Conservation (phyloP, 2,329 filamentous ascomycete genomes). For the Penicillium sp. region DNA sequence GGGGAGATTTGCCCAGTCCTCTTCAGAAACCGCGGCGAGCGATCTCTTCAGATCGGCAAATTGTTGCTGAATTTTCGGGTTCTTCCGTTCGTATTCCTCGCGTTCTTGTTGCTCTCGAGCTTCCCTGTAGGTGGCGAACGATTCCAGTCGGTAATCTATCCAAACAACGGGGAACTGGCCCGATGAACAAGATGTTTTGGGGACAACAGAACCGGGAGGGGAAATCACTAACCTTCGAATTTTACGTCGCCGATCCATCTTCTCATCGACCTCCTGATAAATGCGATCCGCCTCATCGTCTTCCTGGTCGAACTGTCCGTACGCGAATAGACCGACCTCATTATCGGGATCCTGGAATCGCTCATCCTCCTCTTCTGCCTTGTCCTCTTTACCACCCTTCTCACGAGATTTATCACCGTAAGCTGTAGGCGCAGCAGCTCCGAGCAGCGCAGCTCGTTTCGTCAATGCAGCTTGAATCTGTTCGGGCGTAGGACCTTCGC, state of each 20-base stretch:
- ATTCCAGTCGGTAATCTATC: conserved; percentile 76
- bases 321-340: conserved; percentile 92
- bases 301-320: conserved; percentile 93
- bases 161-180: conserved; percentile 60
- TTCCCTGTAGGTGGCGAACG: conserved; percentile 73
- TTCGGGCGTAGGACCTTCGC: conserved; percentile 94
- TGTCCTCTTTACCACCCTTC: conserved; percentile 62
- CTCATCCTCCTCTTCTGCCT: conserved; percentile 74
- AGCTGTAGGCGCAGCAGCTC: conserved; percentile 69
- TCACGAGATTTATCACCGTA: conserved; percentile 71
- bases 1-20: conserved; percentile 94
- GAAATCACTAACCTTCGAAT: conserved; percentile 74
- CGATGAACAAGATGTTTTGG: conserved; percentile 67
- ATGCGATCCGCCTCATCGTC: conserved; percentile 97
- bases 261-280: conserved; percentile 93
- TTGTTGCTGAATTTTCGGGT: conserved; percentile 97
- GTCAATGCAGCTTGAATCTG: conserved; percentile 98
- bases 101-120: conserved; percentile 86
- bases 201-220: conserved; percentile 22
- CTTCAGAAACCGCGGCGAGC: conserved; percentile 83
- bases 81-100: conserved; percentile 95
- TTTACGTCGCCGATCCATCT: conserved; percentile 89
- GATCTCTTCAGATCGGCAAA: conserved; percentile 95
- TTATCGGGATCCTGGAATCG: conserved; percentile 96
- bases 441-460: conserved; percentile 84